A percentile compares a stretch with the other conserved stretches of the same genome.
Conservation (phyloP, 768 basidiomycete genomes). For the Mycena rosella region DNA sequence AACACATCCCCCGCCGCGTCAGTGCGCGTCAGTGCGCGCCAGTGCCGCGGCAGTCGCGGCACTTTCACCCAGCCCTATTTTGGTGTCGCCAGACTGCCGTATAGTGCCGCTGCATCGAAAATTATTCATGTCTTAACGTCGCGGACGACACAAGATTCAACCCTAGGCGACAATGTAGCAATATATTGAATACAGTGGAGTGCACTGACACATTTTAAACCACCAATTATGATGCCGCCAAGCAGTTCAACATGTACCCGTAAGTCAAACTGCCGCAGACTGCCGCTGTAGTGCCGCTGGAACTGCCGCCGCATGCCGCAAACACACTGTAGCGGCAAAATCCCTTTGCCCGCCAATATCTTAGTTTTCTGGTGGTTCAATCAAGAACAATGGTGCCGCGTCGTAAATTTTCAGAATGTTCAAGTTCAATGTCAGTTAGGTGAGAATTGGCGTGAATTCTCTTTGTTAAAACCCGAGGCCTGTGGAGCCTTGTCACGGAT, state of each 20-base stretch:
- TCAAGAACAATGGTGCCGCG: constrained; percentile 11
- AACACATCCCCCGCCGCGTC: neutral
- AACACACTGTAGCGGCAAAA: too few species aligned
- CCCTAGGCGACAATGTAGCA: too few species aligned
- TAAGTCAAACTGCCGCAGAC: constrained; percentile 13
- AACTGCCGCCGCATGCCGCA: neutral
- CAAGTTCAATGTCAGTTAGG: constrained; percentile 16
- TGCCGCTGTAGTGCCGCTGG: constrained; percentile 18
- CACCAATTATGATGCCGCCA: constrained; percentile 10
- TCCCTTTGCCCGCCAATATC: constrained; percentile 8
- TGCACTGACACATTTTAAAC: neutral
- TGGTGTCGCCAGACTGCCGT: too few species aligned
- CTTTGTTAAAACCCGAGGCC: constrained; percentile 20
- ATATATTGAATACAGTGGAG: too few species aligned
- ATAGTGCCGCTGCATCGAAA: too few species aligned
- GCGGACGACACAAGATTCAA: too few species aligned
- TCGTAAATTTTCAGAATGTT: constrained; percentile 17
- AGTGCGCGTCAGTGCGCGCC: too few species aligned
- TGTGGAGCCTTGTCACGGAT: constrained; percentile 22
- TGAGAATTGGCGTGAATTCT: constrained; percentile 17
- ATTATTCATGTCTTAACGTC: too few species aligned
- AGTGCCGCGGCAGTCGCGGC: too few species aligned
- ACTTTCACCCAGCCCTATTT: too few species aligned
- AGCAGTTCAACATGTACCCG: constrained; percentile 8
- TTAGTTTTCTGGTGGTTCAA: neutral